These are phyloP conservation scores for Boletus huronensis DNA, from an alignment of 768 basidiomycete genomes.

Conservation along the genomic window DNA sequence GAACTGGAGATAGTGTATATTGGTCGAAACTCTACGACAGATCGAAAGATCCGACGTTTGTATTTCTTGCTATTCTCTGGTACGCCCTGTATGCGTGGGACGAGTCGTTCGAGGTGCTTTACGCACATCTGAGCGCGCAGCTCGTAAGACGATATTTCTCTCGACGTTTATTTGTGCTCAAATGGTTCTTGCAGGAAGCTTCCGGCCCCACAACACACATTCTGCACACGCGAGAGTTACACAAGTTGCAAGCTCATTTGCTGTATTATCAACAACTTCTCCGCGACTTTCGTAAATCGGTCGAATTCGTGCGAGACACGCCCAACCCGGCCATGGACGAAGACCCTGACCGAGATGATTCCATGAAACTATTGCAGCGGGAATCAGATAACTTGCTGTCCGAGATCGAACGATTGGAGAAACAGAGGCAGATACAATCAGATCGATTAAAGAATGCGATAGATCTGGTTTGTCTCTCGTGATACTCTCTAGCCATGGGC, in stretches of 20 bases:
- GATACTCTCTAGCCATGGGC: not conserved
- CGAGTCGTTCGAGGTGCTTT: conserved; percentile 51
- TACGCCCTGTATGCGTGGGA: conserved; percentile 63
- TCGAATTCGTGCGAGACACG: conserved; percentile 47
- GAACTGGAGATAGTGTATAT: conserved; percentile 36
- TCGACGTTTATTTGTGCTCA: not conserved
- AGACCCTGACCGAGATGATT: conserved; percentile 2
- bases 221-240: conserved; percentile 49
- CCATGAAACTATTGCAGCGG: conserved; percentile 10
- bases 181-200: conserved; percentile 38
- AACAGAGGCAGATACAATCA: conserved; percentile 26
- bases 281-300: conserved; percentile 50
- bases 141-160: conserved; percentile 34
- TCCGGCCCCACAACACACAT: conserved; percentile 36
- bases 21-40: conserved; percentile 33
- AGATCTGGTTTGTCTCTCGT: conserved; percentile 21
- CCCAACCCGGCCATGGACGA: conserved; percentile 46
- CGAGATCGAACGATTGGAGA: conserved; percentile 40
- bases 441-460: conserved; percentile 33
- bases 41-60: conserved; percentile 32
- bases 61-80: conserved; percentile 47
- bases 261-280: conserved; percentile 54
- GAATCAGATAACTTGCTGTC: conserved; percentile 34
- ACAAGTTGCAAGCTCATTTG: conserved; percentile 55
- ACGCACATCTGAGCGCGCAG: conserved; percentile 43